Evolutionary conservation across 306 rosid genomes (phyloP).

Genomic region (Vigna angularis): DNA sequence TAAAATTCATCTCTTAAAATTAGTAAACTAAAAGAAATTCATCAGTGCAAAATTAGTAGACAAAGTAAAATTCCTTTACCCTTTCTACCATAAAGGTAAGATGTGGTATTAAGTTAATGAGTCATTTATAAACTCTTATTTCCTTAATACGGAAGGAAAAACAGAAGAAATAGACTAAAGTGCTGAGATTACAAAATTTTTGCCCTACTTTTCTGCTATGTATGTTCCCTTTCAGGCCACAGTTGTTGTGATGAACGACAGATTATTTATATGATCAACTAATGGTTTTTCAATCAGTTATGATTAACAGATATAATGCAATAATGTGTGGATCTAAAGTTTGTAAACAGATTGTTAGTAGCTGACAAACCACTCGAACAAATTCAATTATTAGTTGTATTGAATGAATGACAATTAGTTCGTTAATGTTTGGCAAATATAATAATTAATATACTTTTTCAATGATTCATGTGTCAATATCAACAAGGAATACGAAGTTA

Average conservation of each 20-base stretch:
- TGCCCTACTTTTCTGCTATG: neutral
- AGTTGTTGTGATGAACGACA: constrained; percentile 5
- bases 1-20: no score
- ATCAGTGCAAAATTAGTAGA: neutral
- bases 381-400: constrained; percentile 8
- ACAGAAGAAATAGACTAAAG: constrained; percentile 1
- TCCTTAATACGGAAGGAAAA: neutral
- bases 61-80: neutral
- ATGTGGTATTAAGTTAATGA: neutral
- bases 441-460: constrained; percentile 27
- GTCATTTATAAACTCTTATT: neutral
- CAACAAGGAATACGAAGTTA: constrained; percentile 35
- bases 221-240: constrained; percentile 19
- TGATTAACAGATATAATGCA: constrained; percentile 2
- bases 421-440: constrained; percentile 33
- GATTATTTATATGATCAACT: constrained; percentile 21
- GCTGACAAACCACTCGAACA: constrained; percentile 31
- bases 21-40: no score
- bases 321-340: constrained; percentile 19
- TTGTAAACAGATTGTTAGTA: neutral
- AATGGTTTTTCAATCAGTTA: neutral
- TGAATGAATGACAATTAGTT: constrained; percentile 31
- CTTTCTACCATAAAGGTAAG: constrained; percentile 3
- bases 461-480: constrained; percentile 45
- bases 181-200: constrained; percentile 3